Conservation (phyloP, 495 filamentous ascomycete species). For the Evernia prunastri region DNA sequence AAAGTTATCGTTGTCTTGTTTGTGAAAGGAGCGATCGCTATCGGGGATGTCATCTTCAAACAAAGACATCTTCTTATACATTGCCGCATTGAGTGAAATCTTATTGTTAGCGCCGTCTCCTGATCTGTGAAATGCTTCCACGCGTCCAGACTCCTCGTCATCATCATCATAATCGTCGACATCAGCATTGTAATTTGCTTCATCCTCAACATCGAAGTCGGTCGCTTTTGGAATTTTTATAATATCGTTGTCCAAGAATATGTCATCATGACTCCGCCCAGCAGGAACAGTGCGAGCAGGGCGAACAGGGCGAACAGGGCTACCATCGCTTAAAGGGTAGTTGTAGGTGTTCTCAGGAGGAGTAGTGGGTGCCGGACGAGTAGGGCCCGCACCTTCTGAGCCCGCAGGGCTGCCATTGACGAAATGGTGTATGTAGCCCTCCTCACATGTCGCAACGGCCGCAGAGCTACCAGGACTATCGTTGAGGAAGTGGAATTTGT, state of each 20-base stretch:
- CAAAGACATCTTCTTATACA: neutral
- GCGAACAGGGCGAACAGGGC: neutral
- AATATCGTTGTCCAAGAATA: neutral
- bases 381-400: too few species aligned
- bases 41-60: neutral
- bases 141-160: neutral
- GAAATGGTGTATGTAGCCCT: too few species aligned
- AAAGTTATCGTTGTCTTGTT: neutral
- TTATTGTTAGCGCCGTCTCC: neutral
- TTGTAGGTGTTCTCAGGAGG: neutral
- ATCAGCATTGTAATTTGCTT: neutral
- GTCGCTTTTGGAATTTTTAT: neutral
- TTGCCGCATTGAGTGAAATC: neutral
- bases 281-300: neutral
- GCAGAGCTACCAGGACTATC: too few species aligned
- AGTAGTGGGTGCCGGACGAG: too few species aligned
- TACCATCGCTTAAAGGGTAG: neutral
- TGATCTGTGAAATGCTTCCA: too few species aligned
- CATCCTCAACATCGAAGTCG: neutral
- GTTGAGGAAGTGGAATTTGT: too few species aligned
- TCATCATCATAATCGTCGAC: neutral
- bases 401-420: too few species aligned
- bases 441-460: too few species aligned
- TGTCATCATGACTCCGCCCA: neutral
- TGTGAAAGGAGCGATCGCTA: neutral